phyloP scores from a whole-genome alignment of 1,284 basidiomycete genomes.

The Heterobasidion annosum region DNA sequence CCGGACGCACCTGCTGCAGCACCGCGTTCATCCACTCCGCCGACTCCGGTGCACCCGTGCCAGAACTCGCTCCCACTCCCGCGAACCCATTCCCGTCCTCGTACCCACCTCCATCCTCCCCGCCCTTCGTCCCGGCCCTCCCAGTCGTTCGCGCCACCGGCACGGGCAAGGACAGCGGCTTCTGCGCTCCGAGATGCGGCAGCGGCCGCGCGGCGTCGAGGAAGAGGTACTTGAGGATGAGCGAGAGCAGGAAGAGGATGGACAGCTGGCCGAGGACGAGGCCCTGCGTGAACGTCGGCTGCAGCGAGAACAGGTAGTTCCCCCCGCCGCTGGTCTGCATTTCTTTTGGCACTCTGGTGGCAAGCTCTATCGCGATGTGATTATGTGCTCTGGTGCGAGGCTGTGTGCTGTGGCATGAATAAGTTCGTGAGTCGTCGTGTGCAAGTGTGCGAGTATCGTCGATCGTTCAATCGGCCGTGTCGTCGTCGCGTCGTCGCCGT shows the following conservation, averaged over 20 bases:
- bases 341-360: background rate
- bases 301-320: constrained; percentile 60
- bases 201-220: constrained; percentile 50
- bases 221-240: constrained; percentile 77
- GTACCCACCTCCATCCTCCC: background rate
- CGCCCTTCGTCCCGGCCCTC: background rate
- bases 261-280: constrained; percentile 74
- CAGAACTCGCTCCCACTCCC: constrained; percentile 2
- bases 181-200: constrained; percentile 23
- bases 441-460: too few species aligned
- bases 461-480: too few species aligned
- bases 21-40: constrained; percentile 72
- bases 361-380: background rate
- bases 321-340: constrained; percentile 32
- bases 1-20: constrained; percentile 45
- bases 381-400: background rate
- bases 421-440: too few species aligned
- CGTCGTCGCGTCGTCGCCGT: too few species aligned
- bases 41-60: constrained; percentile 33
- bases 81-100: constrained; percentile 9
- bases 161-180: constrained; percentile 48
- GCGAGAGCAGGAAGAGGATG: constrained; percentile 55
- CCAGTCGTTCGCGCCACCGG: background rate
- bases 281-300: constrained; percentile 80
- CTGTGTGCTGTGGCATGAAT: too few species aligned